A percentile compares a stretch with the other conserved stretches of the same genome.
phyloP scores from a whole-genome alignment of 306 rosid genomes.

The Dalbergia oliveri region DNA sequence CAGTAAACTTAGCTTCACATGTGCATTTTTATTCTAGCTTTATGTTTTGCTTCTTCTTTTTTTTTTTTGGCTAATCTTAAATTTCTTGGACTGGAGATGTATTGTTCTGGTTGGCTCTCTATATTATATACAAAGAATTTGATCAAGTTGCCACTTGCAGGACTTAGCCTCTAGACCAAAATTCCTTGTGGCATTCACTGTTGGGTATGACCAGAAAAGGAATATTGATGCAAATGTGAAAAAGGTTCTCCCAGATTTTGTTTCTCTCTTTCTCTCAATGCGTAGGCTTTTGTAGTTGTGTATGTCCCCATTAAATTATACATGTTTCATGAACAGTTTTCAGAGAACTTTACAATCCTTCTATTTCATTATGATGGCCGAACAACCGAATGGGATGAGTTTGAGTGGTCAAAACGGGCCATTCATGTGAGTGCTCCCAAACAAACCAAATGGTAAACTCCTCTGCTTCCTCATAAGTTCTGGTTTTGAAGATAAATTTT shows the following conservation, averaged over 20 bases:
- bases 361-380: conserved; percentile 97
- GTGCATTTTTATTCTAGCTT: conserved; percentile 16
- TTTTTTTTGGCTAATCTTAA: background rate
- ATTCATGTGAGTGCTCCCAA: conserved; percentile 89
- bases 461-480: conserved; percentile 2
- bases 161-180: conserved; percentile 78
- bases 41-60: background rate
- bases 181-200: conserved; percentile 94
- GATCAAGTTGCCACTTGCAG: conserved; percentile 62
- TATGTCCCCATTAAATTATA: conserved; percentile 47
- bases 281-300: background rate
- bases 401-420: conserved; percentile 93
- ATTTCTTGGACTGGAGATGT: background rate
- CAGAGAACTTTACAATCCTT: conserved; percentile 85
- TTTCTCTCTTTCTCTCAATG: background rate
- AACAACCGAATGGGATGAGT: conserved; percentile 95
- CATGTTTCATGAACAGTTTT: conserved; percentile 70
- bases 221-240: conserved; percentile 90
- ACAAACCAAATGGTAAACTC: conserved; percentile 91
- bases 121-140: conserved; percentile 30
- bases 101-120: background rate
- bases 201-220: conserved; percentile 79
- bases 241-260: conserved; percentile 63
- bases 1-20: background rate
- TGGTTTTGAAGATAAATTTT: background rate